phyloP scores from a whole-genome alignment of 208 protist genomes.

The Crithidia bombi region DNA sequence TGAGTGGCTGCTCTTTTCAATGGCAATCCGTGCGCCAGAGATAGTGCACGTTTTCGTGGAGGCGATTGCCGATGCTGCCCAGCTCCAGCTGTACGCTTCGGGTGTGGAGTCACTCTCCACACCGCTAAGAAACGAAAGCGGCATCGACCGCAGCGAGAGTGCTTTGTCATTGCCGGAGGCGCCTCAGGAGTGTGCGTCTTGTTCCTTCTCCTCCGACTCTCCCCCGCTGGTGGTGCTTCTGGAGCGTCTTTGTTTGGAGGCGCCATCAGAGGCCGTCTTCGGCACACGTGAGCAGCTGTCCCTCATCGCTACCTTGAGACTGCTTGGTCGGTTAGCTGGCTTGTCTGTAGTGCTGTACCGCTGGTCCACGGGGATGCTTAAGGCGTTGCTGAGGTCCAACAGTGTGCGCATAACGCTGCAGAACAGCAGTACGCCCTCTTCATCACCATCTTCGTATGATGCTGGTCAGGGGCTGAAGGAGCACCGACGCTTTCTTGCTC shows the following conservation, averaged over 20 bases:
- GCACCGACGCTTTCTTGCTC: slow-evolving; percentile 1
- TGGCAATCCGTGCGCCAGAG: not conserved
- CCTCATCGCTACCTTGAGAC: slow-evolving; percentile 38
- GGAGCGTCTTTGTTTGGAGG: slow-evolving; percentile 48
- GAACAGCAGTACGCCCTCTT: not conserved
- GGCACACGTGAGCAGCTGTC: slow-evolving; percentile 32
- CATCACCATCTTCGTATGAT: not conserved
- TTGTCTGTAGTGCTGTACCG: slow-evolving; percentile 48
- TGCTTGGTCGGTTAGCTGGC: slow-evolving; percentile 35
- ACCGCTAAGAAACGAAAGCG: not conserved
- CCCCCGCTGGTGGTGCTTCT: slow-evolving; percentile 20
- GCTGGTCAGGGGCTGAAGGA: not conserved
- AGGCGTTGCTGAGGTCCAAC: slow-evolving; percentile 15
- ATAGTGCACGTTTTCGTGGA: slow-evolving; percentile 26
- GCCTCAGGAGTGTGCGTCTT: no score
- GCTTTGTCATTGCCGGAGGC: not conserved
- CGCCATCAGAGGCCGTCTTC: slow-evolving; percentile 57
- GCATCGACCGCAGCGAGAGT: not conserved
- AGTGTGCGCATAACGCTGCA: slow-evolving; percentile 7
- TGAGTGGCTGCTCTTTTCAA: slow-evolving; percentile 8
- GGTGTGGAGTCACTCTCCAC: slow-evolving; percentile 16
- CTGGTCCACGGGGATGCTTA: slow-evolving; percentile 25
- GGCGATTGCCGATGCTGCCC: slow-evolving; percentile 16
- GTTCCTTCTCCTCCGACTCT: slow-evolving; percentile 23
- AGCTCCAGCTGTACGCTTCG: slow-evolving; percentile 15